Evolutionary conservation across 306 rosid species (phyloP).

Genomic region (Morella rubra): DNA sequence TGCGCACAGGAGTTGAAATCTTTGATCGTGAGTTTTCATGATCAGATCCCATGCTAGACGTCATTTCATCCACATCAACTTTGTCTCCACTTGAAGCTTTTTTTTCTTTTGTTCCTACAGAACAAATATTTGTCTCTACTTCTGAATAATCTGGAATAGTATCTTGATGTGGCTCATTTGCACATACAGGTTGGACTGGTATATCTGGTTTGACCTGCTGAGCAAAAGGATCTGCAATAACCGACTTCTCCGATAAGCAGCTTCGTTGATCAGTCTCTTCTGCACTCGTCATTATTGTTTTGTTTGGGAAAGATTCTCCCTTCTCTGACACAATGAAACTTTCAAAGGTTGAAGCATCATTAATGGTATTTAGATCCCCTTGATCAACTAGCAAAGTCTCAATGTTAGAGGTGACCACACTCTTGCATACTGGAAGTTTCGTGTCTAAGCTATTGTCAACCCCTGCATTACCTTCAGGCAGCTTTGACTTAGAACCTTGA

Average conservation of each 20-base stretch:
- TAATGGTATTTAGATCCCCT: slow-evolving; percentile 37
- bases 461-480: slow-evolving; percentile 33
- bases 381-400: slow-evolving; percentile 36
- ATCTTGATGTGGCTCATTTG: slow-evolving; percentile 35
- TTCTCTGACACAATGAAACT: slow-evolving; percentile 28
- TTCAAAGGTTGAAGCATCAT: slow-evolving; percentile 37
- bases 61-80: slow-evolving; percentile 32
- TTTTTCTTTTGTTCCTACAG: slow-evolving; percentile 28
- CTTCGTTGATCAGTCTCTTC: slow-evolving; percentile 41
- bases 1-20: slow-evolving; percentile 35
- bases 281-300: slow-evolving; percentile 15
- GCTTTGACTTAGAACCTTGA: slow-evolving; percentile 6
- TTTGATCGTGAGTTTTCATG: slow-evolving; percentile 32
- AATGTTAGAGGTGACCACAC: slow-evolving; percentile 31
- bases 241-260: slow-evolving; percentile 31
- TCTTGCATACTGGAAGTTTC: slow-evolving; percentile 44
- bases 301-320: slow-evolving; percentile 32
- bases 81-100: slow-evolving; percentile 33
- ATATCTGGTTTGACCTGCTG: slow-evolving; percentile 27
- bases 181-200: slow-evolving; percentile 28
- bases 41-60: slow-evolving; percentile 27
- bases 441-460: slow-evolving; percentile 31
- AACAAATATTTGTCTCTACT: slow-evolving; percentile 30
- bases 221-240: slow-evolving; percentile 33
- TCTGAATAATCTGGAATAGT: slow-evolving; percentile 34